Percentiles rank a stretch among this genome's conserved stretches.
Conservation (phyloP, 768 basidiomycete species). For the Suillus clintonianus region DNA sequence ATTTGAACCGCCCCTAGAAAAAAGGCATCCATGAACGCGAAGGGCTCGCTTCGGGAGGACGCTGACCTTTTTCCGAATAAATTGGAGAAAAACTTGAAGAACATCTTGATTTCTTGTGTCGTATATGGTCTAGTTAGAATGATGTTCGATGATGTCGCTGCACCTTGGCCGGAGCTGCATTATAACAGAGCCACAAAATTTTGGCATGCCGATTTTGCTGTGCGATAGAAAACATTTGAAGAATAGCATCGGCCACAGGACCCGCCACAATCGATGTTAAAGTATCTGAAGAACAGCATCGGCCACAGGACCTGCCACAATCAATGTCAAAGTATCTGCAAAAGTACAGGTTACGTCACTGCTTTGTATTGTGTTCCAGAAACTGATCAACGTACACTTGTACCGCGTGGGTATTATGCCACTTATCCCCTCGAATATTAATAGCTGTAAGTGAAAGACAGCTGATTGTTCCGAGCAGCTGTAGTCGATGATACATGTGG, state of each 20-base stretch:
- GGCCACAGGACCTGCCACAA: background rate
- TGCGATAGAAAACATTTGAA: background rate
- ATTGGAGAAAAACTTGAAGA: background rate
- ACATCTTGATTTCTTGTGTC: background rate
- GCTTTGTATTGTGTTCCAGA: background rate
- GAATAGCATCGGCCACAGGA: background rate
- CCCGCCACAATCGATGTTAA: background rate
- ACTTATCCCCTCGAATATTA: background rate
- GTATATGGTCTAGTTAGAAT: background rate
- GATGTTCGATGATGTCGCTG: too few relatives aligned
- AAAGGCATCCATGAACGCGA: background rate
- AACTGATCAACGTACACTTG: background rate
- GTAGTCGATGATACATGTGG: background rate
- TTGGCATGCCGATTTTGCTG: background rate
- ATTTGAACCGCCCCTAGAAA: background rate
- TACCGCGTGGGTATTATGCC: background rate
- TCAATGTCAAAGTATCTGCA: background rate
- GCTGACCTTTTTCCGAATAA: background rate
- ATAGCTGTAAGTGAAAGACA: background rate
- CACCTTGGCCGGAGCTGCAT: background rate
- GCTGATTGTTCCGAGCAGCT: background rate
- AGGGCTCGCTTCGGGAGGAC: too few relatives aligned
- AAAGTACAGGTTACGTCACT: background rate
- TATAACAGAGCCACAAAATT: background rate
- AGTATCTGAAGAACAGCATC: background rate